phyloP scores from a whole-genome alignment of 148 eudicot genomes.

The Nepenthes mirabilis region DNA sequence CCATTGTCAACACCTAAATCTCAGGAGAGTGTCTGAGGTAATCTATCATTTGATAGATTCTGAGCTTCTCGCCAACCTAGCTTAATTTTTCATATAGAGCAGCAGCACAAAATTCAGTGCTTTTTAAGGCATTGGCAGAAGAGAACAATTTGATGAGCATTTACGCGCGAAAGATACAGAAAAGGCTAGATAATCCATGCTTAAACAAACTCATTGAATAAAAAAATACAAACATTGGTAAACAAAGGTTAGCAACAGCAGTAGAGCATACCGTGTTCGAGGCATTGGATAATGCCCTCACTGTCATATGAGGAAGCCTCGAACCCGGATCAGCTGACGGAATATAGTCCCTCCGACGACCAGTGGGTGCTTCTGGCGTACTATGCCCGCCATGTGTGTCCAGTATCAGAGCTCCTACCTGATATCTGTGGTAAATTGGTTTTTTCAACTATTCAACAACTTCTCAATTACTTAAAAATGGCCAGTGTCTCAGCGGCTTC shows the following conservation, averaged over 20 bases:
- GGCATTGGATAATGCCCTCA: slow-evolving; percentile 26
- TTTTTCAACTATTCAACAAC: neutral
- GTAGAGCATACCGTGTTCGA: slow-evolving; percentile 34
- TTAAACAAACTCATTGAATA: too few species aligned
- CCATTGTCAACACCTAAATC: too few species aligned
- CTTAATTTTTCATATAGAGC: too few species aligned
- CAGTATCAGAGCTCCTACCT: slow-evolving; percentile 55
- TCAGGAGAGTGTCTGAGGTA: too few species aligned
- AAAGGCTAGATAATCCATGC: too few species aligned
- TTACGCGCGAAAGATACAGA: too few species aligned
- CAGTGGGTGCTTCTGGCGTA: slow-evolving; percentile 43
- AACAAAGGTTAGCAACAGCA: neutral
- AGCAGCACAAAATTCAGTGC: too few species aligned
- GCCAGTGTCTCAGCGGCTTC: neutral
- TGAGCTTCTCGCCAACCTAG: too few species aligned
- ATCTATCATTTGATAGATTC: too few species aligned
- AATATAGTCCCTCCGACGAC: slow-evolving; percentile 71
- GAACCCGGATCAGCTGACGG: slow-evolving; percentile 83
- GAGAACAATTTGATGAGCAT: too few species aligned
- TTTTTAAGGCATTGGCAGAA: too few species aligned
- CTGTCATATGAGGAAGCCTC: slow-evolving; percentile 79
- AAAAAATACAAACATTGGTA: too few species aligned
- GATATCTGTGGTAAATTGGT: slow-evolving; percentile 32
- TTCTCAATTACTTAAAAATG: neutral
- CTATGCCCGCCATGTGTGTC: slow-evolving; percentile 17